A percentile compares a stretch with the other conserved stretches of the same genome.
phyloP scores from a whole-genome alignment of 805 yeast genomes.

The Ogataea allantospora region DNA sequence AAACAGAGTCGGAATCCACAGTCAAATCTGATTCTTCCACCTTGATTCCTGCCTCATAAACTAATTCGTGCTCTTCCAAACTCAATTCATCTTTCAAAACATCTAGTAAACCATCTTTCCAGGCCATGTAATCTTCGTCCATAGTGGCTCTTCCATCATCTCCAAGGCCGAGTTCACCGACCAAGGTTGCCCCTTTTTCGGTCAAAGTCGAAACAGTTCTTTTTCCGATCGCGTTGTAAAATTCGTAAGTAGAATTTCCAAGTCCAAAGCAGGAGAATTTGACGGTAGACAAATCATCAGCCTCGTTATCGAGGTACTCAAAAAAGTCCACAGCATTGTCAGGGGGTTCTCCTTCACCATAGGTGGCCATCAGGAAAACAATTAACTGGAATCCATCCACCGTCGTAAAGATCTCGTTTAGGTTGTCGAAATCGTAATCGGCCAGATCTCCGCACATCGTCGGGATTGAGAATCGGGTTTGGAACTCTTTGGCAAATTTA shows the following conservation, averaged over 20 bases:
- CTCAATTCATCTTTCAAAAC: conserved; percentile 59
- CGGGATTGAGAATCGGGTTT: conserved; percentile 74
- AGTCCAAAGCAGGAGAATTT: conserved; percentile 81
- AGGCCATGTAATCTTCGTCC: conserved; percentile 90
- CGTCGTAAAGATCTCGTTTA: conserved; percentile 60
- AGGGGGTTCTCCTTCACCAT: conserved; percentile 98
- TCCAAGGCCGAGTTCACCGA: conserved; percentile 85
- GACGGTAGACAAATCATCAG: conserved; percentile 53
- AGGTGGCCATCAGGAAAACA: conserved; percentile 79
- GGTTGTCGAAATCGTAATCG: conserved; percentile 78
- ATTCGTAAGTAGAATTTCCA: conserved; percentile 93
- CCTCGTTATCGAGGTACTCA: conserved; percentile 62
- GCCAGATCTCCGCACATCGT: conserved; percentile 87
- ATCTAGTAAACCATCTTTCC: conserved; percentile 83
- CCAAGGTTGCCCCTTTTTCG: conserved; percentile 65
- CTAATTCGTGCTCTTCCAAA: conserved; percentile 76
- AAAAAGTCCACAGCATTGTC: conserved; percentile 86
- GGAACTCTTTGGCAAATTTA: conserved; percentile 85
- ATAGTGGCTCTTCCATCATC: conserved; percentile 94
- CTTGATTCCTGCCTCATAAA: conserved; percentile 68
- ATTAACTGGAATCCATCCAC: conserved; percentile 52
- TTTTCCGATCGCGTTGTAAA: conserved; percentile 79
- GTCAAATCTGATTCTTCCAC: conserved; percentile 39
- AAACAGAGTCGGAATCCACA: conserved; percentile 39
- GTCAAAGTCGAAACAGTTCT: conserved; percentile 51